phyloP scores from a whole-genome alignment of 352 stramenopile species.

The Elongisporangium undulatum region DNA sequence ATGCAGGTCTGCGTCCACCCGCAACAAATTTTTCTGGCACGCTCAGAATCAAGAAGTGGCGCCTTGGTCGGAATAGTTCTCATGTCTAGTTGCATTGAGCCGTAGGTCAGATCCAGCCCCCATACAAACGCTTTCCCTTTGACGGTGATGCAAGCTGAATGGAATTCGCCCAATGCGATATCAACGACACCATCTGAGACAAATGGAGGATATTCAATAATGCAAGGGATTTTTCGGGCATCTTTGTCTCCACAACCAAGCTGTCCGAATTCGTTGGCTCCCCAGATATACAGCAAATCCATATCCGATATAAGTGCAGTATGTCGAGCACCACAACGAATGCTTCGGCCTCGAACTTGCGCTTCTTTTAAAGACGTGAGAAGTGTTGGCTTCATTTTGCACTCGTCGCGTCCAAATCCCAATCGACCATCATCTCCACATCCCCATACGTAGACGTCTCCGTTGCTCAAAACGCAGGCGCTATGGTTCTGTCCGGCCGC shows the following conservation, averaged over 20 bases:
- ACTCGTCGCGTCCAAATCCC: conserved; percentile 35
- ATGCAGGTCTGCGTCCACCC: conserved; percentile 68
- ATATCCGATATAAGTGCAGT: conserved; percentile 61
- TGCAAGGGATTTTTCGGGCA: conserved; percentile 30
- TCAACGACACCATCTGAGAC: conserved; percentile 47
- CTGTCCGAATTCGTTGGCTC: conserved; percentile 78
- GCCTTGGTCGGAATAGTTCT: neutral
- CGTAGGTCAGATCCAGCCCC: conserved; percentile 53
- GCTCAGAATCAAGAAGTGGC: conserved; percentile 16
- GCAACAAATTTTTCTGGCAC: conserved; percentile 41
- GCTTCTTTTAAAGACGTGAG: conserved; percentile 35
- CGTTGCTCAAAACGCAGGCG: conserved; percentile 64
- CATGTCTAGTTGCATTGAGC: neutral
- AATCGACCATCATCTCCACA: conserved; percentile 67
- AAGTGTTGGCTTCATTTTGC: conserved; percentile 24
- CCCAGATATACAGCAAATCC: conserved; percentile 74
- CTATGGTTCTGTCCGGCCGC: conserved; percentile 73
- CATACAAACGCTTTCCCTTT: conserved; percentile 45
- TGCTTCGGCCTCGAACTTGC: conserved; percentile 29
- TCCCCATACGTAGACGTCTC: conserved; percentile 72
- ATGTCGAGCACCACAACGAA: conserved; percentile 66
- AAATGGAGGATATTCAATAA: conserved; percentile 34
- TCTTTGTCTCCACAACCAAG: conserved; percentile 57
- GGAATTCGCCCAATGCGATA: conserved; percentile 65
- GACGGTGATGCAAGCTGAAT: conserved; percentile 54